Conservation (phyloP, 2,329 filamentous ascomycete genomes). For the Aspergillus latus region DNA sequence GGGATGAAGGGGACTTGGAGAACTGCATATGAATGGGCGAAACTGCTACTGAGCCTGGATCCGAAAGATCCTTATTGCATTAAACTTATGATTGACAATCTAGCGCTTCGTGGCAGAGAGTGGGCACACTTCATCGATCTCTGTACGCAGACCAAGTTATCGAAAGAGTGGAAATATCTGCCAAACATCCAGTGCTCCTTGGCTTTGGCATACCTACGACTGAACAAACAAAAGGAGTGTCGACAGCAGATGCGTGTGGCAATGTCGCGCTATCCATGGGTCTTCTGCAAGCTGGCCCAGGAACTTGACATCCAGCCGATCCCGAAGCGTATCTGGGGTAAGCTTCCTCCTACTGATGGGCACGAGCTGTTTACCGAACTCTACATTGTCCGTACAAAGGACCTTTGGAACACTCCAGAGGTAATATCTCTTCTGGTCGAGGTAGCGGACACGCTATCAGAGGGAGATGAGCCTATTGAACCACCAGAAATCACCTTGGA, state of each 20-base stretch:
- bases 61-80: constrained; percentile 80
- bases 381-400: constrained; percentile 73
- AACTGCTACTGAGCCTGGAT: constrained; percentile 74
- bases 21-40: constrained; percentile 91
- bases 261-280: constrained; percentile 76
- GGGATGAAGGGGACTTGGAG: constrained; percentile 92
- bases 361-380: constrained; percentile 71
- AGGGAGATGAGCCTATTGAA: constrained; percentile 46
- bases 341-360: constrained; percentile 63
- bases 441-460: constrained; percentile 58
- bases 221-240: constrained; percentile 65
- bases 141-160: constrained; percentile 52
- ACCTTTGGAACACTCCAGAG: constrained; percentile 81
- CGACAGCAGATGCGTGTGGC: constrained; percentile 64
- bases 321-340: constrained; percentile 81
- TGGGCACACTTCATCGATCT: constrained; percentile 74
- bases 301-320: constrained; percentile 73
- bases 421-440: constrained; percentile 68
- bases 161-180: constrained; percentile 55
- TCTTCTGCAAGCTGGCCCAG: constrained; percentile 77
- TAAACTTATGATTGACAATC: constrained; percentile 74
- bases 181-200: constrained; percentile 74
- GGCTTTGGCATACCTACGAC: constrained; percentile 71
- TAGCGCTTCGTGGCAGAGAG: constrained; percentile 79
- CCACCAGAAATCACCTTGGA: constrained; percentile 50